Evolutionary conservation across 768 basidiomycete genomes (phyloP), one percentile per base, ranked within the genome.

Genomic region (Paxillus involutus): DNA sequence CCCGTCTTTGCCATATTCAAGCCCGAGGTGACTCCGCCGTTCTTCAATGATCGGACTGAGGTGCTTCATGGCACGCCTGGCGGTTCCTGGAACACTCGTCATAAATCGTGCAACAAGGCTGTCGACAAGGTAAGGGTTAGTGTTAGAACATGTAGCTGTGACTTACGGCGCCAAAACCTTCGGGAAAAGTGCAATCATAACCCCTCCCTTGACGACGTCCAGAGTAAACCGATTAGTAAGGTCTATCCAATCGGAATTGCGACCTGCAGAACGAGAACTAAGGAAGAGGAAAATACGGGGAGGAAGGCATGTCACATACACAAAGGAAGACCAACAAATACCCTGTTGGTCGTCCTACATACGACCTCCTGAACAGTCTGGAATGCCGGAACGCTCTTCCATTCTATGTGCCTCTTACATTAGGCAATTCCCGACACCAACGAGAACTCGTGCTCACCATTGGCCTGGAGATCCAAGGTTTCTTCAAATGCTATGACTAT

Each of bases 261-360:
- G 70, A 57, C 77, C 78, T 79, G 41, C 10, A 50, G 9, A n/a
- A 42, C 4, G 12, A 32, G 26, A 13, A 30, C 3, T 17, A 37
- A 6, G 40, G 26, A 35, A 43, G 24, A 24, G 21, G 17, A 12
- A 43, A 41, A 21, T 6, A 47, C 19, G 24, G 19, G 12, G 16
- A 2, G 36, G 12, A 32, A 26, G 26, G 26, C 26, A 26, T 26
- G 6, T 6, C 26, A 26, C 39, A 40, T 41, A 79, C 81, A 82
- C 3, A 77, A 37, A 4, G 78, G 77, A 24, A 72, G 61, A 0
- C 80, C 81, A 16, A 82, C 75, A 53, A 82, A 78, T 6, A 76
- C 49, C 11, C 82, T 73, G 55, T 78, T 80, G 47, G 64, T 74
- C 3, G 71, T 65, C 32, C 77, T 72, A 30, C 71, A 69, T 6